Base-by-base conservation (phyloP, 1,284 basidiomycete genomes). In the Tilletia indica region DNA sequence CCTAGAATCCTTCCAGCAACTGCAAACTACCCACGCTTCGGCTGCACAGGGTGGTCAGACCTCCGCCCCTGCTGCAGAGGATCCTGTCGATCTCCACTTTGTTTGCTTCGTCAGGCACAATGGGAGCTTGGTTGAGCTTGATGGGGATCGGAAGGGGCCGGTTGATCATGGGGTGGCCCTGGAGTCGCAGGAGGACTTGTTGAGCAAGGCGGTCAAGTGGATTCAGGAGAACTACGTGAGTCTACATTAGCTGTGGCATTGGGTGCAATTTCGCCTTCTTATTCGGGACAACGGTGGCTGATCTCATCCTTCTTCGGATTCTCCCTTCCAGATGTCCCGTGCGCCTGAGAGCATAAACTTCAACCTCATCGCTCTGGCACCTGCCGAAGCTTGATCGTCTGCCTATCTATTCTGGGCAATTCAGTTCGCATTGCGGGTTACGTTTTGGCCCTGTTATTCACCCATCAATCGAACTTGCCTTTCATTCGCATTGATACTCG, bases 61-160 rank as follows among this genome's bases (percentile, higher is more conserved):
- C 45, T 72, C 73, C 45, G 80, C 83, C 4, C 83, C 83, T 8
- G 70, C 73, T 6, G 75, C 78, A n/a, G 70, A 79, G 36, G 81
- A 82, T 67, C 71, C 76, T 38, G 81, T 84, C 4, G 67, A 79
- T n/a, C 68, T 82, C 38, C 83, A 85, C 75, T 85, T 85, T 76
- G 78, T 83, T 19, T 77, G 78, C 66, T 85, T 83, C 68, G 78
- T 85, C 12, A 72, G 81, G 47, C 77, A 76, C 42, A n/a, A 58
- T 47, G 38, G 76, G 14, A 51, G 67, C 2, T 72, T 85, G 14
- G 67, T 83, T 11, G 82, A 85, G 73, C 73, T 85, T 16, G 83
- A 85, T 63, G 79, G 82, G 2, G 73, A 80, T 11, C 76, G 81
- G 56, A 74, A 72, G 21, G 83, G 83, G 1, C 81, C 82, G 4